Evolutionary conservation across 805 yeast species (phyloP).

Genomic region (Zygotorulaspora florentina): DNA sequence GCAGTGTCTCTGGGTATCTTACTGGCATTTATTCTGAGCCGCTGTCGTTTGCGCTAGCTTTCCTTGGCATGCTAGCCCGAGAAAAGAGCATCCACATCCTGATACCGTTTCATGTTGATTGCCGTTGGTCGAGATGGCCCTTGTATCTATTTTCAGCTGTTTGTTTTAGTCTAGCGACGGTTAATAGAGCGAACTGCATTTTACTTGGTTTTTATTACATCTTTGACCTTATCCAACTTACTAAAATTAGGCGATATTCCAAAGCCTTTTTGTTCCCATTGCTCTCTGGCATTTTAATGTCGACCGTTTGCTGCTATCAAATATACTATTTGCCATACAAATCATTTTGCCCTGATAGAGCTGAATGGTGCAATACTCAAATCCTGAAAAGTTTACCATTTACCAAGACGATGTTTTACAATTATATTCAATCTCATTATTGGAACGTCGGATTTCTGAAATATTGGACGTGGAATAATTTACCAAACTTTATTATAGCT

Average conservation of each 20-base stretch:
- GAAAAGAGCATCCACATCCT: conserved; percentile 32
- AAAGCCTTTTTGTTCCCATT: conserved; percentile 35
- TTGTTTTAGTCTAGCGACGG: conserved; percentile 51
- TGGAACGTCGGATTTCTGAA: conserved; percentile 81
- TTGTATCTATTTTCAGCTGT: conserved; percentile 26
- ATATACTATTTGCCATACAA: conserved; percentile 52
- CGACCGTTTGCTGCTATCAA: conserved; percentile 39
- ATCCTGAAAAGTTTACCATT: conserved; percentile 38
- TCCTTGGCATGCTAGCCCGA: conserved; percentile 52
- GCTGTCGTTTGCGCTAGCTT: conserved; percentile 55
- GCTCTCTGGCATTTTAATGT: conserved; percentile 54
- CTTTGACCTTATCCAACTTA: conserved; percentile 45
- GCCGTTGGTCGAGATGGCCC: conserved; percentile 15
- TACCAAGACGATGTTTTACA: conserved; percentile 44
- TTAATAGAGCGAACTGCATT: conserved; percentile 72
- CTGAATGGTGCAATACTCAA: conserved; percentile 67
- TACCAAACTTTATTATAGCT: conserved; percentile 79
- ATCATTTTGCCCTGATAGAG: conserved; percentile 62
- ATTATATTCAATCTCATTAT: conserved; percentile 70
- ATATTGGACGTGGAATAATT: conserved; percentile 78
- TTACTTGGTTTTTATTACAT: conserved; percentile 66
- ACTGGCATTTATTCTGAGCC: conserved; percentile 76
- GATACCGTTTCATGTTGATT: conserved; percentile 14
- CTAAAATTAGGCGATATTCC: conserved; percentile 12
- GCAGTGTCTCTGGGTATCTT: conserved; percentile 79